These are phyloP conservation scores for Trichopus zeylanicus DNA, from an alignment of 116 monocot genomes.

Conservation along the genomic window DNA sequence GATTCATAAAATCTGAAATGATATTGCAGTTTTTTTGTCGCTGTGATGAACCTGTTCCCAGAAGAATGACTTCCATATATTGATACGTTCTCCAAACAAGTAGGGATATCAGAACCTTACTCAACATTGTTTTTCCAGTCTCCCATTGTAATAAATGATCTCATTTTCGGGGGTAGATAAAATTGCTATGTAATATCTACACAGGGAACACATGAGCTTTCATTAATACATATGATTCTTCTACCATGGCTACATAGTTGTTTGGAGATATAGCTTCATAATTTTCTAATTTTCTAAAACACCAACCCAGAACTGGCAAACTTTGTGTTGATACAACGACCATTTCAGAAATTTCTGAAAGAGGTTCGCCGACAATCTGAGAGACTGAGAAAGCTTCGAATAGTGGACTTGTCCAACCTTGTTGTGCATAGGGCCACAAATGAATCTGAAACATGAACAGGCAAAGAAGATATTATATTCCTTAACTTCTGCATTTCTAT, in stretches of 20 bases:
- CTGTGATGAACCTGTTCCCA: conserved; percentile 97
- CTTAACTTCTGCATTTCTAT: neutral
- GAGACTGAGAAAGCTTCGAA: conserved; percentile 38
- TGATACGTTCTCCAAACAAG: conserved; percentile 68
- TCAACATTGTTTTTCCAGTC: conserved; percentile 7
- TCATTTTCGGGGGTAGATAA: conserved; percentile 14
- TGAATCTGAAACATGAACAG: conserved; percentile 65
- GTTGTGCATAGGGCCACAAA: conserved; percentile 71
- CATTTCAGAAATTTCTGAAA: conserved; percentile 84
- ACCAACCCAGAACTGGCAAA: conserved; percentile 45
- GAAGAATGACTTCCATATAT: conserved; percentile 88
- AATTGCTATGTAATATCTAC: conserved; percentile 6
- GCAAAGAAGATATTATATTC: conserved; percentile 1
- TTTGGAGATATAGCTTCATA: conserved; percentile 8
- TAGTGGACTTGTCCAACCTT: conserved; percentile 63
- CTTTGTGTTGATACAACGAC: conserved; percentile 40
- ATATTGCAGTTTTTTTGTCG: conserved; percentile 97
- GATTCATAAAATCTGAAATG: conserved; percentile 82
- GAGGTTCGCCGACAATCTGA: conserved; percentile 55
- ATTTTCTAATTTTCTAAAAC: conserved; percentile 9
- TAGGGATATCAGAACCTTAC: conserved; percentile 39
- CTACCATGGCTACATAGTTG: conserved; percentile 29
- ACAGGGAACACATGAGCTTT: conserved; percentile 16
- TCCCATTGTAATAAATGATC: conserved; percentile 7
- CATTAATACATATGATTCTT: conserved; percentile 76